Evolutionary conservation across 345 rosid species (phyloP), one percentile per base, ranked within the genome.

Genomic region (Mangifera indica): DNA sequence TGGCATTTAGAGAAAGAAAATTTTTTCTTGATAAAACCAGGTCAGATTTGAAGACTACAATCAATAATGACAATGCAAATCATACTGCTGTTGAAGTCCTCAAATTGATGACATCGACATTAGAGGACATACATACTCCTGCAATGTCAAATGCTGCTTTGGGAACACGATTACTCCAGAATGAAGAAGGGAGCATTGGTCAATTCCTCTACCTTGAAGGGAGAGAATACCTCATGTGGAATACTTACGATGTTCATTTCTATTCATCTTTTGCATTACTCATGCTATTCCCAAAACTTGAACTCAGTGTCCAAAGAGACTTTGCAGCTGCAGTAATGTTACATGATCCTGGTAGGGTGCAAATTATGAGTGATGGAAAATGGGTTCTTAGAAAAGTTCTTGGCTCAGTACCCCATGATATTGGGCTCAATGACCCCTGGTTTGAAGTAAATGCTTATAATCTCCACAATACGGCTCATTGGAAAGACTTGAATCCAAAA

Each of bases 201-300:
- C 97, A 92, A n/a, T 80, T 91, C 74, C 88, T 91, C 48, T 91
- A 89, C 76, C 81, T 89, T 26, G 93, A 90, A 85, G 96, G 97
- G 60, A 73, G 78, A 21, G 92, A 91, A 60, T 91, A 87, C 74
- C 77, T 86, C 29, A 88, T 91, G 97, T 91, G 75, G 78, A 88
- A 88, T 24, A 91, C 97, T 2, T 91, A 89, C 10, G 97, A 91
- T 59, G 93, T 89, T 69, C 93, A 91, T 74, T 91, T 87, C 84
- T 88, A 91, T 82, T 82, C 97, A 1, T 91, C 97, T 29, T 89
- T 89, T 68, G 90, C 93, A 2, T 79, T 91, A 48, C 81, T 89
- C 66, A 83, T 87, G 93, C 83, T 91, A 60, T 91, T 89, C 55
- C 93, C 97, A 1, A 84, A 91, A 68, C 76, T 91, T 5, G 91